Conservation (phyloP, 202 grass and related monocot species). For the Musa balbisiana region DNA sequence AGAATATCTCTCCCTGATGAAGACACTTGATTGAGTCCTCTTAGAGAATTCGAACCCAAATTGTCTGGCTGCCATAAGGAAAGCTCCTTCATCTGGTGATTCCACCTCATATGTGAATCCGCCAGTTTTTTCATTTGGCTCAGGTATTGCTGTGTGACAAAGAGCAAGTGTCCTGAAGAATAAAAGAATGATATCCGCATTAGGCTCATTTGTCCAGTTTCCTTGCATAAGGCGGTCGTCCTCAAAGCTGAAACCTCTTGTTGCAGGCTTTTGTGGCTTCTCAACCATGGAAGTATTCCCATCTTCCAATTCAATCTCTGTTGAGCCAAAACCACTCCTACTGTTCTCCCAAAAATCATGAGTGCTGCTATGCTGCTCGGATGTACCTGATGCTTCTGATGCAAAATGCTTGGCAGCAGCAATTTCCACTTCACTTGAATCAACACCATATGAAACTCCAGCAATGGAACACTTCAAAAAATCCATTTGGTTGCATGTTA, state of each 20-base stretch:
- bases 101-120: slow-evolving; percentile 82
- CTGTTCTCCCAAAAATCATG: slow-evolving; percentile 10
- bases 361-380: slow-evolving; percentile 1
- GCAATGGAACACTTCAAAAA: slow-evolving; percentile 88
- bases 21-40: slow-evolving; percentile 63
- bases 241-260: slow-evolving; percentile 74
- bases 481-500: slow-evolving; percentile 95
- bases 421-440: slow-evolving; percentile 68
- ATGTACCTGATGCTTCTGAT: slow-evolving; percentile 20
- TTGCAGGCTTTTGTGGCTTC: slow-evolving; percentile 6
- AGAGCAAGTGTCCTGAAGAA: slow-evolving; percentile 58
- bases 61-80: slow-evolving; percentile 65
- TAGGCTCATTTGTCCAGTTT: slow-evolving; percentile 53
- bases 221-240: slow-evolving; percentile 78
- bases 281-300: background rate
- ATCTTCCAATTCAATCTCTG: slow-evolving; percentile 19
- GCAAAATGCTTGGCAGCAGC: slow-evolving; percentile 61
- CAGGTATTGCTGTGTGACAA: slow-evolving; percentile 86
- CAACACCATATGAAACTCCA: slow-evolving; percentile 60
- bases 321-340: slow-evolving; percentile 8
- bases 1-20: slow-evolving; percentile 47
- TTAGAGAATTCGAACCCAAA: slow-evolving; percentile 79
- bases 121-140: slow-evolving; percentile 52
- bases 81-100: slow-evolving; percentile 81
- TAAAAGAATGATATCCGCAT: slow-evolving; percentile 36